phyloP scores from a whole-genome alignment of 2,329 filamentous ascomycete genomes.

The Alternaria hordeiaustralica region DNA sequence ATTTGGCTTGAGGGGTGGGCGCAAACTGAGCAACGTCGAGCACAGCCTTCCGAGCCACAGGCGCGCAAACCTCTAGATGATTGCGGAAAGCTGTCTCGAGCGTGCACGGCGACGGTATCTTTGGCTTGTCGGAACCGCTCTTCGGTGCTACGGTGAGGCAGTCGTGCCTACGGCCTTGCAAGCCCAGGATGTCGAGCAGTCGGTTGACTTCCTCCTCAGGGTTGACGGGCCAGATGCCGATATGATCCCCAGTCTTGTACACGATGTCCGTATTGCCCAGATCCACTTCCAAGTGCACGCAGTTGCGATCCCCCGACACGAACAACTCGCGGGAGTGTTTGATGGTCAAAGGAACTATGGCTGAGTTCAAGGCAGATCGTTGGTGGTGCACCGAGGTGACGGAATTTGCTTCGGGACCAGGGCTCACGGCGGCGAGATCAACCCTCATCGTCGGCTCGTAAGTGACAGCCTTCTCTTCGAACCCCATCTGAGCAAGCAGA shows the following conservation, averaged over 20 bases:
- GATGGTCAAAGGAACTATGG: constrained; percentile 41
- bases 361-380: constrained; percentile 37
- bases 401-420: constrained; percentile 19
- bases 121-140: constrained; percentile 39
- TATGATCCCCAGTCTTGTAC: constrained; percentile 55
- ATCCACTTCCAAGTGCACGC: constrained; percentile 52
- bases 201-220: constrained; percentile 48
- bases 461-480: constrained; percentile 40
- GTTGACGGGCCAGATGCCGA: constrained; percentile 52
- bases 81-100: constrained; percentile 51
- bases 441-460: constrained; percentile 45
- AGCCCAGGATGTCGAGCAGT: constrained; percentile 39
- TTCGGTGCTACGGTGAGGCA: constrained; percentile 38
- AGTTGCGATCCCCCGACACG: constrained; percentile 46
- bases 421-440: constrained; percentile 13
- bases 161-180: constrained; percentile 22
- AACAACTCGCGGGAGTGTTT: constrained; percentile 46
- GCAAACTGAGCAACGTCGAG: constrained; percentile 50
- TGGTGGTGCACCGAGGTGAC: constrained; percentile 38
- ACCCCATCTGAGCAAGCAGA: constrained; percentile 41
- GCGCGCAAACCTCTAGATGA: constrained; percentile 56
- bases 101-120: constrained; percentile 51
- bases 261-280: constrained; percentile 45
- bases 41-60: constrained; percentile 50
- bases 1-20: constrained; percentile 41